phyloP scores from a whole-genome alignment of 768 basidiomycete genomes.

The Tubosaeta sp. region DNA sequence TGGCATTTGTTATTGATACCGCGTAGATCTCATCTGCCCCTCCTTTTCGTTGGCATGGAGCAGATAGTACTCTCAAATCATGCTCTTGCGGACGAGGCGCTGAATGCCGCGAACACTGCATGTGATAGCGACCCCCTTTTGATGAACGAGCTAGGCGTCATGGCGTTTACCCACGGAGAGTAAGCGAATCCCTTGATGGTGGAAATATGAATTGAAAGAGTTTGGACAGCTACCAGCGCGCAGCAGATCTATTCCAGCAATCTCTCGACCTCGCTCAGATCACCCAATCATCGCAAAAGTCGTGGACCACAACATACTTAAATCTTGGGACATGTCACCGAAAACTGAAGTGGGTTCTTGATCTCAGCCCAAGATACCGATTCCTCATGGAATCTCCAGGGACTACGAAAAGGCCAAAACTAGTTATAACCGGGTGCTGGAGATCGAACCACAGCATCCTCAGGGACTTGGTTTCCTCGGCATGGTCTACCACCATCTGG shows the following conservation, averaged over 20 bases:
- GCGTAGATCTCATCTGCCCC: slow-evolving; percentile 85
- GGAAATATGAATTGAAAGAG: background rate
- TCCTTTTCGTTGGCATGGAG: slow-evolving; percentile 98
- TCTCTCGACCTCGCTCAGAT: slow-evolving; percentile 80
- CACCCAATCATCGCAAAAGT: slow-evolving; percentile 77
- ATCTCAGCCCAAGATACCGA: background rate
- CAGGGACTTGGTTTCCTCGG: slow-evolving; percentile 84
- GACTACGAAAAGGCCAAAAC: slow-evolving; percentile 61
- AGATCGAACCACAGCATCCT: slow-evolving; percentile 81
- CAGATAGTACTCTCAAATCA: slow-evolving; percentile 87
- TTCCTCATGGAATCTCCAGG: slow-evolving; percentile 27
- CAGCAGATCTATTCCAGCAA: slow-evolving; percentile 64
- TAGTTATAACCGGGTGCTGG: slow-evolving; percentile 75
- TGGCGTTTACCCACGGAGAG: slow-evolving; percentile 85
- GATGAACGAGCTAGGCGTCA: slow-evolving; percentile 89
- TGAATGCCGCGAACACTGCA: slow-evolving; percentile 74
- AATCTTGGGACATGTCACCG: slow-evolving; percentile 90
- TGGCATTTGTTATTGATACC: slow-evolving; percentile 6
- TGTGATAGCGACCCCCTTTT: slow-evolving; percentile 87
- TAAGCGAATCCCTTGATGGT: slow-evolving; percentile 35
- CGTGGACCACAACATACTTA: slow-evolving; percentile 87
- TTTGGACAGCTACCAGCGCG: slow-evolving; percentile 65
- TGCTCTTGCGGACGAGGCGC: slow-evolving; percentile 79
- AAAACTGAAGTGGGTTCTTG: slow-evolving; percentile 60
- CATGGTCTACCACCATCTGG: slow-evolving; percentile 77